Evolutionary conservation across 2,329 filamentous ascomycete species (phyloP).

Genomic region (Chaetomiaceae sp.): DNA sequence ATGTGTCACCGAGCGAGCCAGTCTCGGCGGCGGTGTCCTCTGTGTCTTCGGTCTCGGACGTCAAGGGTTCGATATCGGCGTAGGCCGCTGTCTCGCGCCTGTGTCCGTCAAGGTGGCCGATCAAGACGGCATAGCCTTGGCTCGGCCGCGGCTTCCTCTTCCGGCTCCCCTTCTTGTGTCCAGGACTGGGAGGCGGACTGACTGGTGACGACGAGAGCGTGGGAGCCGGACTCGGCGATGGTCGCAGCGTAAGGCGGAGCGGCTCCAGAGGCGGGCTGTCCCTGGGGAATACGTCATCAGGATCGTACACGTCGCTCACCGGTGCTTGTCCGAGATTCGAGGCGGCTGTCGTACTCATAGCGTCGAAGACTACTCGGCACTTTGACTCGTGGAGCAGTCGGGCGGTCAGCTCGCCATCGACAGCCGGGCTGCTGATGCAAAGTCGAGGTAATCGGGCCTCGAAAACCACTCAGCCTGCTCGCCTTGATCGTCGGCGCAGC

Average conservation of each 20-base stretch:
- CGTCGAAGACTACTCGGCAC: conserved; percentile 30
- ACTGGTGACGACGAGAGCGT: conserved; percentile 41
- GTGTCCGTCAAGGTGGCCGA: conserved; percentile 59
- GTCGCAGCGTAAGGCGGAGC: conserved; percentile 42
- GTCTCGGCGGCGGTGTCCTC: conserved; percentile 17
- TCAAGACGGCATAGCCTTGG: conserved; percentile 63
- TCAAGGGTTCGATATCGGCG: conserved; percentile 52
- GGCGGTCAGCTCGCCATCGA: conserved; percentile 33
- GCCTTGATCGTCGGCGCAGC: neutral
- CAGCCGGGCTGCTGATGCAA: conserved; percentile 8
- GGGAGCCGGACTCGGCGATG: conserved; percentile 49
- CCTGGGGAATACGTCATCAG: conserved; percentile 40
- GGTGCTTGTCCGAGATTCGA: conserved; percentile 32
- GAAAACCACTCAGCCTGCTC: neutral
- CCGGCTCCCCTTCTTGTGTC: conserved; percentile 48
- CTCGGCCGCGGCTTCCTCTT: conserved; percentile 50
- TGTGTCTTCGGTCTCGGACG: conserved; percentile 32
- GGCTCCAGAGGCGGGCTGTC: conserved; percentile 39
- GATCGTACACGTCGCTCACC: conserved; percentile 38
- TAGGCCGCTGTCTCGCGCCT: conserved; percentile 59
- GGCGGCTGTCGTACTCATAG: conserved; percentile 39
- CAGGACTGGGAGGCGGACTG: conserved; percentile 38
- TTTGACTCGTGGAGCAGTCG: conserved; percentile 27
- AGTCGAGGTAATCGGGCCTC: neutral
- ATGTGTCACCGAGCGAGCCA: conserved; percentile 9